These are phyloP conservation scores for Chlamydomonas schloesseri DNA, from an alignment of 139 green algal species.

Conservation along the genomic window DNA sequence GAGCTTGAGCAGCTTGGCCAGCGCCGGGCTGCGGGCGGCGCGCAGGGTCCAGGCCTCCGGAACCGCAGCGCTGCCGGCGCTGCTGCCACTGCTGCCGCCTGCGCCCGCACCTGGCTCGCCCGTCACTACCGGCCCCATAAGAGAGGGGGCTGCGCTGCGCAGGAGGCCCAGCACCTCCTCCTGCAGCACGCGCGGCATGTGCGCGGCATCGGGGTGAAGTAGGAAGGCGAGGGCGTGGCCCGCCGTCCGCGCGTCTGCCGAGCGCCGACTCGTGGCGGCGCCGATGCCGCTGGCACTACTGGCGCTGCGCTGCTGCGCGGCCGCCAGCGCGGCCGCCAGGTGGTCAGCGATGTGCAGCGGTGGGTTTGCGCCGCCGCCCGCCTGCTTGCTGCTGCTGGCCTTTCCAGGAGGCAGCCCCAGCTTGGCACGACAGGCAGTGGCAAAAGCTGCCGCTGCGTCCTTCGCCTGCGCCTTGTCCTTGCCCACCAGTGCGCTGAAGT, in stretches of 20 bases:
- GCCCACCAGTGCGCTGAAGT: slow-evolving; percentile 16
- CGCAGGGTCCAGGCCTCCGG: neutral
- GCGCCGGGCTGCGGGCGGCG: neutral
- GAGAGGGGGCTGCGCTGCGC: neutral
- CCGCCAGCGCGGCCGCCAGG: slow-evolving; percentile 11
- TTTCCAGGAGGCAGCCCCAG: neutral
- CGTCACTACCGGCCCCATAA: neutral
- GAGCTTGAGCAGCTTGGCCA: slow-evolving; percentile 52
- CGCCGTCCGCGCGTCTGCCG: neutral
- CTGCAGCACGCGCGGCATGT: neutral
- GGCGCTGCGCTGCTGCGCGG: neutral
- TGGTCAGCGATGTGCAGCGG: slow-evolving; percentile 6
- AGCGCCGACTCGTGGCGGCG: neutral
- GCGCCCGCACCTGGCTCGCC: no score
- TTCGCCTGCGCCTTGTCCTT: slow-evolving; percentile 6
- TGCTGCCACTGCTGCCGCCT: neutral
- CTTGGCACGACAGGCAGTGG: slow-evolving; percentile 6
- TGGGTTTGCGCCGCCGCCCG: neutral
- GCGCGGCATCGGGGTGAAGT: slow-evolving; percentile 46
- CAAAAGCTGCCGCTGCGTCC: neutral
- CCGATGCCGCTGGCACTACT: no score
- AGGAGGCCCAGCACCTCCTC: slow-evolving; percentile 27
- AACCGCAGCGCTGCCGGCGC: neutral
- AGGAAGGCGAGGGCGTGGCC: slow-evolving; percentile 50
- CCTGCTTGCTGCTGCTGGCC: neutral